Conservation (phyloP, 192 early-diverging fungal species). For the Entomortierella parvispora region DNA sequence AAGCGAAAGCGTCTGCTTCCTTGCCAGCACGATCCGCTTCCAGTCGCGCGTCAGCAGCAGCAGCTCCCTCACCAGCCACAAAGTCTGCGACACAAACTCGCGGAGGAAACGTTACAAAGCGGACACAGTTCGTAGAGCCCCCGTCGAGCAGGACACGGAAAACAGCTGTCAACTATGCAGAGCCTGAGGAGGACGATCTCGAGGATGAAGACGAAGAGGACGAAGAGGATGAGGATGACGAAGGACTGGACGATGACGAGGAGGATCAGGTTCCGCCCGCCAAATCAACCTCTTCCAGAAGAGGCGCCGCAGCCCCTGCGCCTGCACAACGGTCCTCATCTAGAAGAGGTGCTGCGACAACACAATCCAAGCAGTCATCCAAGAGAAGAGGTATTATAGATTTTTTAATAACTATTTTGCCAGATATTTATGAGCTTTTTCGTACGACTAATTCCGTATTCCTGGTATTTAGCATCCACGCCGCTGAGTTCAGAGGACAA, state of each 20-base stretch:
- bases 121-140: slow-evolving; percentile 18
- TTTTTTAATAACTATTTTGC: no score
- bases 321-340: background rate
- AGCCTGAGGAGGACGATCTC: slow-evolving; percentile 37
- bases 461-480: slow-evolving; percentile 18
- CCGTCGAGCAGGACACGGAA: slow-evolving; percentile 41
- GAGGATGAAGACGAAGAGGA: slow-evolving; percentile 26
- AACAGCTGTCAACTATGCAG: slow-evolving; percentile 47
- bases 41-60: background rate
- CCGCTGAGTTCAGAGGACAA: slow-evolving; percentile 34
- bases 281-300: background rate
- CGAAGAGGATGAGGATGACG: slow-evolving; percentile 2
- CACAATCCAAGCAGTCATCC: background rate
- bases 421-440: no score
- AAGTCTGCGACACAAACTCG: slow-evolving; percentile 3
- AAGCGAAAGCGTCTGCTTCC: no score
- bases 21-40: slow-evolving; percentile 2
- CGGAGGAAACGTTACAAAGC: no score
- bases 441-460: no score
- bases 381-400: slow-evolving; percentile 16
- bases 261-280: slow-evolving; percentile 7
- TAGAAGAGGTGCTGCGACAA: no score
- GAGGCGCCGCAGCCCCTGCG: background rate
- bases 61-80: slow-evolving; percentile 5
- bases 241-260: slow-evolving; percentile 16